Base-by-base conservation (phyloP, 129 eudicot species). In the Flaveria trinervia region DNA sequence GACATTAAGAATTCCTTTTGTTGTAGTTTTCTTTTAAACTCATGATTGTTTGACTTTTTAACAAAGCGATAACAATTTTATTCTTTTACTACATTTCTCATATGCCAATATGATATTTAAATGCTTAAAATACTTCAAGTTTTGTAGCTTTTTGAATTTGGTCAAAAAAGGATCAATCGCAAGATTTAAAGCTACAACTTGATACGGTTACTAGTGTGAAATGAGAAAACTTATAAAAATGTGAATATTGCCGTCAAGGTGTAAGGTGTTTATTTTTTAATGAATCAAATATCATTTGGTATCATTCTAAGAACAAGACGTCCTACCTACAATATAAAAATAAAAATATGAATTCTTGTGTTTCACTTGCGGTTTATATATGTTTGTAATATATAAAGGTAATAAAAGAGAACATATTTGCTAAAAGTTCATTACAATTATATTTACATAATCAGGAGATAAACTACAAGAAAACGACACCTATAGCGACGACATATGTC, bases 161-260 rank as follows among this genome's bases (percentile, higher is more conserved):
- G 82, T 78, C 76, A 68, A 77, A 39, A 56, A 57, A 41, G 50
- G 60, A 68, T 54, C 45, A 13, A 66, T 39, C 56, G 55, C 16
- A 68, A 9, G 13, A 51, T 36, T 66, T 54, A 12, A 68, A 52
- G 22, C 17, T 13, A 22, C 80, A 66, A 36, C 17, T 65, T 50
- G 72, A 30, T 75, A n/a, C 5, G 7, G 23, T 44, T 33, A 76
- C 82, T 25, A 46, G 52, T 48, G 77, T 28, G 66, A 71, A 71
- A 64, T 12, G 54, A 39, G 12, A 79, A 71, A 60, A 46, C 55
- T 12, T 33, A 15, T 7, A 46, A 46, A 56, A 28, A 59, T 68
- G 41, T 77, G 30, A 54, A 66, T 50, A 65, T 36, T 66, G 44
- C 43, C 20, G 17, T 65, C 25, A 30, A n/a, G 69, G 12, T 30